Evolutionary conservation across 192 early-diverging fungal species (phyloP).

Genomic region (Entomortierella beljakovae): DNA sequence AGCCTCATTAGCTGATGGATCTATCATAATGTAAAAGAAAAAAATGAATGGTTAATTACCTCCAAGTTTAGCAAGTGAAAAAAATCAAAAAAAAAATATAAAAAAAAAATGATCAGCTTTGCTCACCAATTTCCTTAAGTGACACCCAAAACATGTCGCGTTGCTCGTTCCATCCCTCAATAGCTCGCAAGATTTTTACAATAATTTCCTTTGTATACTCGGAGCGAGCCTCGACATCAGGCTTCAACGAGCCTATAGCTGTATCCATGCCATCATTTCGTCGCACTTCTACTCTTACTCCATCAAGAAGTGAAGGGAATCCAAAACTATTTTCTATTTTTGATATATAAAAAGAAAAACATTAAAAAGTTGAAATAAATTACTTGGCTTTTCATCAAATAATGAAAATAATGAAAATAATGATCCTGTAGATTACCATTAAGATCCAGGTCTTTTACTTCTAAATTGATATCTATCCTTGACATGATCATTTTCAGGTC

Average conservation of each 20-base stretch:
- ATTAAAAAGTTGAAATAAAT: no score
- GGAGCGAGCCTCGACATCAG: conserved; percentile 20
- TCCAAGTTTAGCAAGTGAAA: background rate
- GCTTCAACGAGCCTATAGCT: conserved; percentile 17
- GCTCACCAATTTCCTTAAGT: conserved; percentile 21
- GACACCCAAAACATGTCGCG: conserved; percentile 36
- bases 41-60: background rate
- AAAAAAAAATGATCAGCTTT: background rate
- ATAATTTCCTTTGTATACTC: conserved; percentile 46
- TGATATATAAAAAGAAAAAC: background rate
- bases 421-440: conserved; percentile 10
- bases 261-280: conserved; percentile 16
- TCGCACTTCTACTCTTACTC: conserved; percentile 4
- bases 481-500: conserved; percentile 42
- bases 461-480: conserved; percentile 31
- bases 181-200: conserved; percentile 21
- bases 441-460: conserved; percentile 28
- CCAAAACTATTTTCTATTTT: conserved; percentile 16
- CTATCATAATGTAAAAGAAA: conserved; percentile 8
- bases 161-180: conserved; percentile 36
- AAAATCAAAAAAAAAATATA: background rate
- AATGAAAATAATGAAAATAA: background rate
- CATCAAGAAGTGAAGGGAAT: conserved; percentile 30
- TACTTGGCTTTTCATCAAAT: background rate
- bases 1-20: conserved; percentile 26